Conservation (phyloP, 306 rosid genomes). For the Pterocarpus macrocarpus region DNA sequence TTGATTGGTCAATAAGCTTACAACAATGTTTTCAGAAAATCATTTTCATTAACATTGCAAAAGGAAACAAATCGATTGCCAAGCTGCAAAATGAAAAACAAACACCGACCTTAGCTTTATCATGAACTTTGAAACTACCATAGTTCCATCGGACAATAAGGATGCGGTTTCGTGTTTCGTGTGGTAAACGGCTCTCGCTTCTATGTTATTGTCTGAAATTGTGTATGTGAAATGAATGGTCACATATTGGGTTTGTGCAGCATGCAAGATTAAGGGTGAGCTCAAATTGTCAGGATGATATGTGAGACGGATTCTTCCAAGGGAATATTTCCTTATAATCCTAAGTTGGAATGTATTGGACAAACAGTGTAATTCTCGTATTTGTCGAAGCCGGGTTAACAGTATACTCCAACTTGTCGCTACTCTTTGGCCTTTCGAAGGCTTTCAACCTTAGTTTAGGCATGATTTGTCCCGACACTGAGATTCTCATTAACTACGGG, state of each 20-base stretch:
- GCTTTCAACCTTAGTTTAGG: constrained; percentile 5
- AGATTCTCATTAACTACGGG: too few species aligned
- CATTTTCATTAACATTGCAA: not conserved
- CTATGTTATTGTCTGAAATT: not conserved
- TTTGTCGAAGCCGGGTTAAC: constrained; percentile 42
- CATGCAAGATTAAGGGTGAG: not conserved
- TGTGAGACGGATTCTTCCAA: constrained; percentile 40
- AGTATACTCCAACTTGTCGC: constrained; percentile 50
- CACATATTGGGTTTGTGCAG: too few species aligned
- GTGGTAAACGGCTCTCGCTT: not conserved
- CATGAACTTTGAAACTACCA: not conserved
- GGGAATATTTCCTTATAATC: constrained; percentile 6
- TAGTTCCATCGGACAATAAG: not conserved
- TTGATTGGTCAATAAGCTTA: not conserved
- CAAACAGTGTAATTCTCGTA: constrained; percentile 48
- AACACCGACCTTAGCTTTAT: not conserved
- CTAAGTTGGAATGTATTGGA: constrained; percentile 45
- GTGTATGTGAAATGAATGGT: too few species aligned
- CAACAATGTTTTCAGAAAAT: not conserved
- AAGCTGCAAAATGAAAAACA: not conserved
- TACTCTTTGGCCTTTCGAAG: constrained; percentile 23
- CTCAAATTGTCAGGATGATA: constrained; percentile 25
- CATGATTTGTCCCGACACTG: not conserved
- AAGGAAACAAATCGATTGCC: not conserved
- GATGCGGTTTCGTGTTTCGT: not conserved